phyloP scores from a whole-genome alignment of 306 rosid genomes.

The Elaeagnus macrophylla region DNA sequence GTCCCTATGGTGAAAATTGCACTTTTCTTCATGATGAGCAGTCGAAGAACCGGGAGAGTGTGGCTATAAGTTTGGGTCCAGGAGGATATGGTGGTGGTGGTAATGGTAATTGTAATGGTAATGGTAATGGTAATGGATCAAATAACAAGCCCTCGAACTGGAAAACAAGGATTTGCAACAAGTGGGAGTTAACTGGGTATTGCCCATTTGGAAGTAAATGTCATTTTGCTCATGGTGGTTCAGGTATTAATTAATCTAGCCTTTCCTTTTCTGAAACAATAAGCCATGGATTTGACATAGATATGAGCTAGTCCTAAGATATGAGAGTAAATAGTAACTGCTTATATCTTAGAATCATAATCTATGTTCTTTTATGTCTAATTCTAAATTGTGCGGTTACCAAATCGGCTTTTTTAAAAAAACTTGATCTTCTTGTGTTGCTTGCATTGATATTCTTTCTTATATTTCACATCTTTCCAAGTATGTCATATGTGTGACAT shows the following conservation, averaged over 20 bases:
- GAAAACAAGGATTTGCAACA: constrained; percentile 97
- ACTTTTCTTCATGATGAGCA: constrained; percentile 96
- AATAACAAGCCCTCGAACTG: constrained; percentile 89
- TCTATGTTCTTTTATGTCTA: too few species aligned
- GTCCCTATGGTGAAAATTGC: constrained; percentile 93
- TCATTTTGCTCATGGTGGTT: constrained; percentile 94
- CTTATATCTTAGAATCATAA: too few species aligned
- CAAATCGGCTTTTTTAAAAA: too few species aligned
- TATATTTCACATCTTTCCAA: too few species aligned
- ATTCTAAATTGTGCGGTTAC: too few species aligned
- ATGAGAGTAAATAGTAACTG: too few species aligned
- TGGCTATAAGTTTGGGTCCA: constrained; percentile 93
- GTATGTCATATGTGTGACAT: too few species aligned
- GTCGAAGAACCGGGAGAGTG: constrained; percentile 90
- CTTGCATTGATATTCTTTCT: too few species aligned
- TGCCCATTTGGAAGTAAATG: constrained; percentile 97
- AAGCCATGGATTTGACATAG: background rate
- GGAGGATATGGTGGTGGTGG: constrained; percentile 69
- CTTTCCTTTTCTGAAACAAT: background rate
- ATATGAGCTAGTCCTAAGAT: too few species aligned
- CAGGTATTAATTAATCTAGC: constrained; percentile 41
- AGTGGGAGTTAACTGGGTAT: constrained; percentile 98
- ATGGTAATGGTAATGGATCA: constrained; percentile 21
- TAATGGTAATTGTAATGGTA: too few species aligned
- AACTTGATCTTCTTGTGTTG: too few species aligned